These are phyloP conservation scores for Pseudognaphalium luteoalbum DNA, from an alignment of 129 eudicot species.

Conservation along the genomic window DNA sequence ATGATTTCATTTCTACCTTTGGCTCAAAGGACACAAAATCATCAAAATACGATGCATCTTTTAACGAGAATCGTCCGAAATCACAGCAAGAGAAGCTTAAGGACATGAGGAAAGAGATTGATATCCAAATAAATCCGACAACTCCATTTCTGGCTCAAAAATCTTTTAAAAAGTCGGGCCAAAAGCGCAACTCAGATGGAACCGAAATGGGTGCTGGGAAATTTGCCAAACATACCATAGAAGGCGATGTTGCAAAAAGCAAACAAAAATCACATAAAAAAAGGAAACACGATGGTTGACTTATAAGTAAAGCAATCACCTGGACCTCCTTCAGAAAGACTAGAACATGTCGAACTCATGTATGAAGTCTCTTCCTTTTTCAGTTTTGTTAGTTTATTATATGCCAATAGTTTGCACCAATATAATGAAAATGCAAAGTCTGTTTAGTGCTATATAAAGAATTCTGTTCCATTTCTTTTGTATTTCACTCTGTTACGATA, in stretches of 20 bases:
- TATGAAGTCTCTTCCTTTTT: background rate
- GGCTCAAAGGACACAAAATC: slow-evolving; percentile 51
- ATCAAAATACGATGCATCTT: slow-evolving; percentile 42
- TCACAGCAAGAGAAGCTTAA: slow-evolving; percentile 64
- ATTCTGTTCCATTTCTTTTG: slow-evolving; percentile 9
- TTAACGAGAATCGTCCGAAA: slow-evolving; percentile 39
- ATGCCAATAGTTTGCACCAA: slow-evolving; percentile 2
- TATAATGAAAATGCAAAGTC: background rate
- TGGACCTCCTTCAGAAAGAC: slow-evolving; percentile 30
- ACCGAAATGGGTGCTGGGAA: slow-evolving; percentile 32
- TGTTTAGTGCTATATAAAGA: slow-evolving; percentile 1
- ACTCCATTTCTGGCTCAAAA: slow-evolving; percentile 36
- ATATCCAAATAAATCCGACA: slow-evolving; percentile 39
- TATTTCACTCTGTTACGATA: slow-evolving; percentile 9
- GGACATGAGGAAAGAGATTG: slow-evolving; percentile 87
- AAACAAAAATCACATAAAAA: slow-evolving; percentile 44
- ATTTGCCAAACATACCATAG: slow-evolving; percentile 28
- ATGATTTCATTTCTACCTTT: slow-evolving; percentile 66
- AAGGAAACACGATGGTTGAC: slow-evolving; percentile 29
- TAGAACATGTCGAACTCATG: slow-evolving; percentile 17
- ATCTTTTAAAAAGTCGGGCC: slow-evolving; percentile 40
- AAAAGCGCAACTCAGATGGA: slow-evolving; percentile 38
- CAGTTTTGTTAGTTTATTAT: background rate
- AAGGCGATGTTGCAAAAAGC: slow-evolving; percentile 35
- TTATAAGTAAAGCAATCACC: slow-evolving; percentile 15